Evolutionary conservation across 2,329 filamentous ascomycete genomes (phyloP).

Genomic region (Purpureocillium takamizusanense): DNA sequence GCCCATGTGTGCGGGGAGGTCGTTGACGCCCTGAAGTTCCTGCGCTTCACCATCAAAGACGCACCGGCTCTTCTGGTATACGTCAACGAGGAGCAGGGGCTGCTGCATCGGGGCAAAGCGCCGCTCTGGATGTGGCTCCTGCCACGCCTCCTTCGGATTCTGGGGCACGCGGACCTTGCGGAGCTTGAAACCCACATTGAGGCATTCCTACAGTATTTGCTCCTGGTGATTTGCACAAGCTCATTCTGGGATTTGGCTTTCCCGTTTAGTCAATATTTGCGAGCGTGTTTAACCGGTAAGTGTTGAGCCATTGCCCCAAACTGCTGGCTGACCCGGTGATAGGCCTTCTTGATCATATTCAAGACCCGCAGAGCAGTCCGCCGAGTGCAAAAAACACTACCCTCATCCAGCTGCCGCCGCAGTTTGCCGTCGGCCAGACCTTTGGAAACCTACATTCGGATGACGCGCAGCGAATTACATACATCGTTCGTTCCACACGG

Average conservation of each 20-base stretch:
- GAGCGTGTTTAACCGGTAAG: conserved; percentile 37
- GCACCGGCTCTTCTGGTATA: conserved; percentile 59
- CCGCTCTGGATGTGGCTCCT: conserved; percentile 59
- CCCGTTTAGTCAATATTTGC: conserved; percentile 38
- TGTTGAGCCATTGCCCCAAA: conserved; percentile 1
- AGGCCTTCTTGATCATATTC: conserved; percentile 25
- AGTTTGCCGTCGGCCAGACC: conserved; percentile 26
- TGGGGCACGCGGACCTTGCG: conserved; percentile 41
- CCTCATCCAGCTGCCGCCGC: conserved; percentile 27
- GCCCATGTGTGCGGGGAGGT: conserved; percentile 50
- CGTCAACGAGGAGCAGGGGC: conserved; percentile 26
- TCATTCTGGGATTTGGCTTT: conserved; percentile 38
- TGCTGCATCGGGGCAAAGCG: conserved; percentile 45
- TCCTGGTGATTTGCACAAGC: conserved; percentile 31
- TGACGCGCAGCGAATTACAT: conserved; percentile 23
- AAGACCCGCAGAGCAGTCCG: conserved; percentile 18
- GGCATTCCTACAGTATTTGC: conserved; percentile 40
- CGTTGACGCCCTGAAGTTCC: conserved; percentile 66
- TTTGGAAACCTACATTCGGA: conserved; percentile 14
- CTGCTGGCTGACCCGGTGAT: conserved; percentile 7
- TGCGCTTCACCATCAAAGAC: conserved; percentile 65
- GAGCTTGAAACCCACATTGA: conserved; percentile 42
- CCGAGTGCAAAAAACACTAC: conserved; percentile 17
- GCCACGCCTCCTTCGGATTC: conserved; percentile 46
- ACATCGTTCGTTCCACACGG: conserved; percentile 26